Evolutionary conservation across 345 rosid species (phyloP).

Genomic region (Draba incana): DNA sequence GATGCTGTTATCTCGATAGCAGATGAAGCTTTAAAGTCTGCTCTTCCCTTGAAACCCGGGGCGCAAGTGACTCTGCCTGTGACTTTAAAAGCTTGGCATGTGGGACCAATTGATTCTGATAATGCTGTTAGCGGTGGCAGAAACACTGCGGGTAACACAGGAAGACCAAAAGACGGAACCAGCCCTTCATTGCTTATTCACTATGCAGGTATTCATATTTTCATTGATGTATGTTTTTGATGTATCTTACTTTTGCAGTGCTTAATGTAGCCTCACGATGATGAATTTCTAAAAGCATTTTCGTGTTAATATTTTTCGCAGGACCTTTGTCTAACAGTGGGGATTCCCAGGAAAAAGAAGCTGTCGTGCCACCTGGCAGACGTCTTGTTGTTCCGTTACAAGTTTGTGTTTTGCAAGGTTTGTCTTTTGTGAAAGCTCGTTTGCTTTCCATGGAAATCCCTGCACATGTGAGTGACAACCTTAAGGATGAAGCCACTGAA

Average conservation of each 20-base stretch:
- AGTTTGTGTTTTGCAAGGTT: conserved; percentile 84
- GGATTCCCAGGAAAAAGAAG: conserved; percentile 52
- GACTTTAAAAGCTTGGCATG: conserved; percentile 95
- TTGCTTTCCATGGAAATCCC: conserved; percentile 99
- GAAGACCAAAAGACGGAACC: conserved; percentile 75
- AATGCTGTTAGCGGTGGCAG: conserved; percentile 52
- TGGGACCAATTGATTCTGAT: conserved; percentile 65
- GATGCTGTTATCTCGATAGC: conserved; percentile 85
- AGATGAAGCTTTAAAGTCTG: conserved; percentile 67
- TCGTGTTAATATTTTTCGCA: conserved; percentile 34
- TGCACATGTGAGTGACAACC: conserved; percentile 76
- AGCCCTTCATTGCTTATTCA: conserved; percentile 85
- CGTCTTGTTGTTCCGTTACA: conserved; percentile 90
- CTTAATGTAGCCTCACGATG: not conserved
- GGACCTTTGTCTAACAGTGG: conserved; percentile 61
- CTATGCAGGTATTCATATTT: conserved; percentile 69
- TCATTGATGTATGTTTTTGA: conserved; percentile 12
- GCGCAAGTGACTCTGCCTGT: conserved; percentile 83
- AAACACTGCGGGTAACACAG: conserved; percentile 57
- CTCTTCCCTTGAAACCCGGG: conserved; percentile 94
- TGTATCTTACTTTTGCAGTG: conserved; percentile 28
- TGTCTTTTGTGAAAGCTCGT: conserved; percentile 91
- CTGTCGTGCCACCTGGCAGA: conserved; percentile 78
- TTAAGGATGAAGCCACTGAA: conserved; percentile 56
- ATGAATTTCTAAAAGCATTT: conserved; percentile 1